Evolutionary conservation across 257 asterid genomes (phyloP).

Genomic region (Nicotiana noctiflora): DNA sequence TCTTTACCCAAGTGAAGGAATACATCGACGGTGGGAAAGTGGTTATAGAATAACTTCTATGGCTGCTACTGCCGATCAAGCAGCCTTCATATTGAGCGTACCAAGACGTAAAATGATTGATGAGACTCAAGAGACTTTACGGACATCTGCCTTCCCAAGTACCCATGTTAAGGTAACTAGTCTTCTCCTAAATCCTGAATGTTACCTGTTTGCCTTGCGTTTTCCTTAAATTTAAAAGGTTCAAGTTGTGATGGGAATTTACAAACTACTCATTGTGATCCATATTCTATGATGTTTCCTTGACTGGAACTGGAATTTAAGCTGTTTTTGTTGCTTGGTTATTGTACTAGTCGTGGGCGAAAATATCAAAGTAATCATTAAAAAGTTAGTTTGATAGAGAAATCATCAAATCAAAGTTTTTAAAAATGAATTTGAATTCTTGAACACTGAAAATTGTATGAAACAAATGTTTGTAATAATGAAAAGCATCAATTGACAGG

Average conservation of each 20-base stretch:
- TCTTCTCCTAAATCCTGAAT: too few relatives aligned
- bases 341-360: not conserved
- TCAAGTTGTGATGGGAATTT: not conserved
- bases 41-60: slow-evolving; percentile 88
- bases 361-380: not conserved
- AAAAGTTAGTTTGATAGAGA: not conserved
- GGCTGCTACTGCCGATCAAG: slow-evolving; percentile 95
- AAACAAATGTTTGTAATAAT: not conserved
- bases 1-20: slow-evolving; percentile 94
- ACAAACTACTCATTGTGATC: not conserved
- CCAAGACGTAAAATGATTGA: too few relatives aligned
- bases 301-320: not conserved
- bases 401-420: not conserved
- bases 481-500: not conserved
- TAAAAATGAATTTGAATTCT: not conserved
- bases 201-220: too few relatives aligned
- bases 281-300: not conserved
- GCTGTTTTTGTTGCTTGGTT: not conserved
- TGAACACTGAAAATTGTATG: not conserved
- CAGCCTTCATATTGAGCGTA: too few relatives aligned
- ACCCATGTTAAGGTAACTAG: too few relatives aligned
- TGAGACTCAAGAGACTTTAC: too few relatives aligned
- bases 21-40: slow-evolving; percentile 90
- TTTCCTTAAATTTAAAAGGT: not conserved
- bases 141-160: too few relatives aligned